Evolutionary conservation across 768 basidiomycete species (phyloP), one percentile per base, ranked within the genome.

Genomic region (Termitomyces sp.): DNA sequence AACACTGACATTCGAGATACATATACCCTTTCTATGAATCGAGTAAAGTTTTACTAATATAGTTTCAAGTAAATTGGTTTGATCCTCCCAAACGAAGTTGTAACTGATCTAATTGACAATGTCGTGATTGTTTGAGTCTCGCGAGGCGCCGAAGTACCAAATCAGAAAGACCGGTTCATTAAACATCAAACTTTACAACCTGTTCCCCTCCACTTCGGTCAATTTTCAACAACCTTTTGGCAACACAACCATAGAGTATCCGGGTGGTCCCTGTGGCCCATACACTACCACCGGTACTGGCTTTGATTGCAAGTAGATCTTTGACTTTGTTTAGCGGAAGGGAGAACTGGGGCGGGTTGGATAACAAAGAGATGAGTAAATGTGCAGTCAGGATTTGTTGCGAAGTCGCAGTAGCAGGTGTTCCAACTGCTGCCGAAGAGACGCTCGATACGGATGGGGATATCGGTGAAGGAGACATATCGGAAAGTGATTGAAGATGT

Each of bases 171-270:
- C 34, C 17, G 10, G 42, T 7, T 9, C 32, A 26, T 65, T 58
- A 84, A 44, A 80, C 62, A 66, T 89, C 84, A 66, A 90, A 92
- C 58, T 79, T 80, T 24, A 91, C 87, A 7, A 83, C 74, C 65
- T 92, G 89, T 65, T 88, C 88, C 34, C 88, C 78, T 5, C 82
- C 79, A 19, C 87, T 81, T 42, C 90, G 75, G 50, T 91, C 89
- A 60, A 91, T 89, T 68, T 81, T 87, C 57, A 92, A 66, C 50
- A 92, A 69, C 58, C 87, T 76, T 70, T 91, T 92, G 15, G 87
- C 90, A n/a, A 91, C 87, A 64, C 89, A 90, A 2, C 76, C 82
- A 62, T 89, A 92, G 12, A 91, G 66, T 15, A 87, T 80, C 41
- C 86, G 74, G 9, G 81, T 85, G 11, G 81, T 73, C 37, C 79